Base-by-base conservation (phyloP, 2,329 filamentous ascomycete species). In the Hymenoscyphus fraxineus region DNA sequence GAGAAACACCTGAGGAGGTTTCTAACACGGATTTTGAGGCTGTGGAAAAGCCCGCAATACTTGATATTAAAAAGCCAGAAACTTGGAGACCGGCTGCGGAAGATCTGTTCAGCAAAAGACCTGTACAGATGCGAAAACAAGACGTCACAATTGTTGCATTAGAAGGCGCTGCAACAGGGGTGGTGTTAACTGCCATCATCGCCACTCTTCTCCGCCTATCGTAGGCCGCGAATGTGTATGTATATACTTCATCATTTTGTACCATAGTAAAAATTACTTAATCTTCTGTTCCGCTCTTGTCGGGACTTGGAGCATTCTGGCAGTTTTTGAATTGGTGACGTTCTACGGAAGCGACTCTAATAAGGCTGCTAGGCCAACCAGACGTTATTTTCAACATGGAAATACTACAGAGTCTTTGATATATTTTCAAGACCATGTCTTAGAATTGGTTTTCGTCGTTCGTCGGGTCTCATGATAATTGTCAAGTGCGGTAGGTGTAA, bases 71-170 rank as follows among this genome's bases (percentile, higher is more conserved):
- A 54, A 66, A 65, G 12, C 65, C 68, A 39, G 60, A 69, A 76
- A 77, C 62, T 75, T 86, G 85, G 80, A 81, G 78, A 70, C 78
- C 80, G 6, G 79, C 78, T 3, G 70, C 84, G 5, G 72, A 78
- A 51, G 88, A 92, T 67, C 76, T 92, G 16, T 85, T 83, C 77
- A 91, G 89, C 76, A 86, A 92, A 63, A 81, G 86, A 69, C 78
- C 78, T 66, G 79, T 92, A 71, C 80, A 83, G 59, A 72, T 92
- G 66, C 84, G 84, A 55, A 90, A 91, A 80, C 83, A 85, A 61
- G 90, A 93, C 71, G 78, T 89, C 39, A 91, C 90, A 2, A 77
- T 88, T n/a, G 79, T 91, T 69, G 88, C 85, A 59, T 77, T 92
- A 41, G 85, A 93, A 76, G 85, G 89, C 62, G 86, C 84, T 7